These are phyloP conservation scores for Termitomyces sp. DNA, from an alignment of 768 basidiomycete species.

Conservation along the genomic window DNA sequence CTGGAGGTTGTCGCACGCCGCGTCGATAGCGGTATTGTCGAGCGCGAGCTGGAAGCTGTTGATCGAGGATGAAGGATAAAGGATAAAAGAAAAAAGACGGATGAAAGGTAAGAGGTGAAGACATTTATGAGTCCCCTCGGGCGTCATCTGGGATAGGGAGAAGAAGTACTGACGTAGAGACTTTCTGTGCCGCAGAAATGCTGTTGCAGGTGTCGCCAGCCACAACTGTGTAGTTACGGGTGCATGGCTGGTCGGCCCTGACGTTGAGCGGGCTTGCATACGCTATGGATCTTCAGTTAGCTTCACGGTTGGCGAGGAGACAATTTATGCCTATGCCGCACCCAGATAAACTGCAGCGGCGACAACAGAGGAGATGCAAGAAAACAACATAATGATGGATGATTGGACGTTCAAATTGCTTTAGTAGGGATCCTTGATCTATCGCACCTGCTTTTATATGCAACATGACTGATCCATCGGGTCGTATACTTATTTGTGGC, in stretches of 20 bases:
- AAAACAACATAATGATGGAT: constrained; percentile 8
- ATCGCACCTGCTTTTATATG: too few species aligned
- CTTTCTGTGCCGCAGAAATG: constrained; percentile 42
- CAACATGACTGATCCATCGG: too few species aligned
- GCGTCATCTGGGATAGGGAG: too few species aligned
- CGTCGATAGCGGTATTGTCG: constrained; percentile 42
- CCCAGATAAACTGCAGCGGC: constrained; percentile 5
- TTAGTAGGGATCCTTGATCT: too few species aligned
- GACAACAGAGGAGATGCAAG: constrained; percentile 4
- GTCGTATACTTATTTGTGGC: too few species aligned
- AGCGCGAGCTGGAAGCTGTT: constrained; percentile 55
- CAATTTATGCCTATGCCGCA: background rate
- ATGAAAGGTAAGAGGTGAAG: too few species aligned
- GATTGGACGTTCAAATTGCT: background rate
- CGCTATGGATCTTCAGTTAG: background rate
- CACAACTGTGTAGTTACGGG: constrained; percentile 47
- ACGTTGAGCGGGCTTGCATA: background rate
- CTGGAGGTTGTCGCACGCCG: constrained; percentile 52
- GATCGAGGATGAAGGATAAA: background rate
- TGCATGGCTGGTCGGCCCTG: constrained; percentile 26
- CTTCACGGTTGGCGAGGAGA: too few species aligned
- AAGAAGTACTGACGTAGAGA: constrained; percentile 35
- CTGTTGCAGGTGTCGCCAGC: constrained; percentile 51
- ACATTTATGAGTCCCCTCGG: too few species aligned
- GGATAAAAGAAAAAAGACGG: too few species aligned